Conservation (phyloP, 139 green algal species). For the Chloropicon primus region DNA sequence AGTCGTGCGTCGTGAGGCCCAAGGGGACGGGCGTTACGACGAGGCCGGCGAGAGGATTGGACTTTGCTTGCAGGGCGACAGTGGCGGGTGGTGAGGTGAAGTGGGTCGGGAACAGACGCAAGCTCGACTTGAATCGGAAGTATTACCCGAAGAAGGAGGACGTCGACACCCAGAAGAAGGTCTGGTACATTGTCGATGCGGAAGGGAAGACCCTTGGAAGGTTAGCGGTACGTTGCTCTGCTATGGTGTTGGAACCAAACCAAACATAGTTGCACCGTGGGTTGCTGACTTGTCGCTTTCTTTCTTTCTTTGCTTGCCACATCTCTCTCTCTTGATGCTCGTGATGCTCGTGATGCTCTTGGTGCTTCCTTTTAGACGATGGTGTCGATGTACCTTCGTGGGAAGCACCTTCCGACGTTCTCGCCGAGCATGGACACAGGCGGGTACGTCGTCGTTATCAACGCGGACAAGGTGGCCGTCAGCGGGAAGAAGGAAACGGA, state of each 20-base stretch:
- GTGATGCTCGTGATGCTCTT: no score
- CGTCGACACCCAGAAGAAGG: constrained; percentile 55
- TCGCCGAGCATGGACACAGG: constrained; percentile 93
- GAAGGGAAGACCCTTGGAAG: constrained; percentile 78
- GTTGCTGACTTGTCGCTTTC: no score
- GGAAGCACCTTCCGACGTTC: constrained; percentile 79
- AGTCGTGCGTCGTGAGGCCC: no score
- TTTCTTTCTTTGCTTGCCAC: no score
- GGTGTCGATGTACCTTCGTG: constrained; percentile 76
- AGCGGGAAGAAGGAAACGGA: constrained; percentile 72
- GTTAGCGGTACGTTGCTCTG: no score
- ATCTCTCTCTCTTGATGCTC: no score
- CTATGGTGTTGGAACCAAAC: no score
- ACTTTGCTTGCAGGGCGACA: background rate
- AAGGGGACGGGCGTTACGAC: no score
- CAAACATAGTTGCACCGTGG: no score
- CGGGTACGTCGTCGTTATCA: constrained; percentile 87
- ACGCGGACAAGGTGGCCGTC: constrained; percentile 82
- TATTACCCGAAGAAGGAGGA: constrained; percentile 91
- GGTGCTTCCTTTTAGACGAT: no score
- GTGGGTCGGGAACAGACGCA: background rate
- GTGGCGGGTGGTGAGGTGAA: background rate
- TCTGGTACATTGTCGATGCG: constrained; percentile 89
- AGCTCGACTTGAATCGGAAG: constrained; percentile 78
- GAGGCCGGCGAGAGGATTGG: no score